Conservation (phyloP, 2,329 filamentous ascomycete species). For the Fusarium decemcellulare region DNA sequence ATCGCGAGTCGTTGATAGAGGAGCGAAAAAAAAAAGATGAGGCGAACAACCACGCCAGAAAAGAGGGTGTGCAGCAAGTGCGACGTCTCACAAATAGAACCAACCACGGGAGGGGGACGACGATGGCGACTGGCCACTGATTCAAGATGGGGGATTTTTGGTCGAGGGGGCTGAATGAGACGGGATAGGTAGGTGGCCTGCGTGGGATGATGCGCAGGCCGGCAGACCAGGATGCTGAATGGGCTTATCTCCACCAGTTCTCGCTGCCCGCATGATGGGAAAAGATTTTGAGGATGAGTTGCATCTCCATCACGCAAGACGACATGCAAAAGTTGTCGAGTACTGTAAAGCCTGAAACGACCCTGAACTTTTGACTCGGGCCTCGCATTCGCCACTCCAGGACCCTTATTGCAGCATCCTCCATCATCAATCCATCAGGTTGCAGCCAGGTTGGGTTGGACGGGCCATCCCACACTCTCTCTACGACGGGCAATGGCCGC, state of each 20-base stretch:
- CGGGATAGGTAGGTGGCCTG: constrained; percentile 1
- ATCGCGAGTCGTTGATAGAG: too few relatives aligned
- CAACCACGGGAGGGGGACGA: constrained; percentile 19
- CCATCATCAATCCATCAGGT: constrained; percentile 21
- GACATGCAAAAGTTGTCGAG: not conserved
- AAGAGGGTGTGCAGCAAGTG: too few relatives aligned
- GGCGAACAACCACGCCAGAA: not conserved
- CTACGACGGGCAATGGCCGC: not conserved
- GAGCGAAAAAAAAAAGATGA: too few relatives aligned
- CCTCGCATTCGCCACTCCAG: constrained; percentile 27
- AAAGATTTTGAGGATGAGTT: not conserved
- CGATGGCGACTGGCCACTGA: constrained; percentile 5
- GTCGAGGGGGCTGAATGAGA: not conserved
- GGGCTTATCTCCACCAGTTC: constrained; percentile 35
- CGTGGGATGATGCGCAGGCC: constrained; percentile 28
- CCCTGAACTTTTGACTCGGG: not conserved
- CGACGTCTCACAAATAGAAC: not conserved
- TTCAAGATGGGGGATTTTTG: not conserved
- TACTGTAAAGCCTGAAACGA: not conserved
- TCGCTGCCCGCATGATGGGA: constrained; percentile 17
- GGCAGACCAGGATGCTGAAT: constrained; percentile 1
- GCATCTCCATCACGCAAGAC: not conserved
- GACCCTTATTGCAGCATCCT: constrained; percentile 25
- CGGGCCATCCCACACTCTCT: not conserved
- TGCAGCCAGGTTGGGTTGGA: not conserved